Evolutionary conservation across 495 filamentous ascomycete genomes (phyloP).

Genomic region (Talaromyces borbonicus): DNA sequence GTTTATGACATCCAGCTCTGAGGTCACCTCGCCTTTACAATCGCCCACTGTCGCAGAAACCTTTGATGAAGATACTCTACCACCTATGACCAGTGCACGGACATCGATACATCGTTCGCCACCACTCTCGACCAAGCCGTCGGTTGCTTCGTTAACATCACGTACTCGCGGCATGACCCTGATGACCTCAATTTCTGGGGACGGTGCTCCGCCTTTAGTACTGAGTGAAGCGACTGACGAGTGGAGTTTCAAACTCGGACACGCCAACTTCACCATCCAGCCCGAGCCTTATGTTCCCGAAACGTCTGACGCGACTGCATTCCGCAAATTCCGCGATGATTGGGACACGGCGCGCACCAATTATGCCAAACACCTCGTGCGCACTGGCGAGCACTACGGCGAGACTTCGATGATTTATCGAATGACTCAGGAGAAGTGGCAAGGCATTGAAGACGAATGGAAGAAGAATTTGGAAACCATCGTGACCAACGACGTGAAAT

Average conservation of each 20-base stretch:
- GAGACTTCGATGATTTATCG: constrained; percentile 72
- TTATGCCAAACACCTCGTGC: constrained; percentile 73
- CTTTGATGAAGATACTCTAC: constrained; percentile 23
- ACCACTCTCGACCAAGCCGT: constrained; percentile 70
- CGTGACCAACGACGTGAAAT: constrained; percentile 29
- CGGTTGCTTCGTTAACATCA: constrained; percentile 60
- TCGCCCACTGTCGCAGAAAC: constrained; percentile 59
- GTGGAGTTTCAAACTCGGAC: constrained; percentile 76
- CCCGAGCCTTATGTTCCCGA: constrained; percentile 72
- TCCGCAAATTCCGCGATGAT: constrained; percentile 58
- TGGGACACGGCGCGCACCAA: constrained; percentile 76
- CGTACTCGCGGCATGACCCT: constrained; percentile 34
- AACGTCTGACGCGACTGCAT: constrained; percentile 44
- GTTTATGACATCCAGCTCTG: constrained; percentile 26
- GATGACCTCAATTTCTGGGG: constrained; percentile 41
- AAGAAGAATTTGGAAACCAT: constrained; percentile 47
- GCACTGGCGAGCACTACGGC: constrained; percentile 81
- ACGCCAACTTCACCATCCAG: constrained; percentile 84
- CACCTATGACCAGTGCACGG: constrained; percentile 33
- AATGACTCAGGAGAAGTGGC: constrained; percentile 79
- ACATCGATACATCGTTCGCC: constrained; percentile 53
- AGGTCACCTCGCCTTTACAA: constrained; percentile 66
- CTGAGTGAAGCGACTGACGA: constrained; percentile 59
- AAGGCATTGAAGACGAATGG: constrained; percentile 64
- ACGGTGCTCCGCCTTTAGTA: constrained; percentile 46